These are phyloP conservation scores for Trichoderma sp. DNA, from an alignment of 2,329 filamentous ascomycete species.

Conservation along the genomic window DNA sequence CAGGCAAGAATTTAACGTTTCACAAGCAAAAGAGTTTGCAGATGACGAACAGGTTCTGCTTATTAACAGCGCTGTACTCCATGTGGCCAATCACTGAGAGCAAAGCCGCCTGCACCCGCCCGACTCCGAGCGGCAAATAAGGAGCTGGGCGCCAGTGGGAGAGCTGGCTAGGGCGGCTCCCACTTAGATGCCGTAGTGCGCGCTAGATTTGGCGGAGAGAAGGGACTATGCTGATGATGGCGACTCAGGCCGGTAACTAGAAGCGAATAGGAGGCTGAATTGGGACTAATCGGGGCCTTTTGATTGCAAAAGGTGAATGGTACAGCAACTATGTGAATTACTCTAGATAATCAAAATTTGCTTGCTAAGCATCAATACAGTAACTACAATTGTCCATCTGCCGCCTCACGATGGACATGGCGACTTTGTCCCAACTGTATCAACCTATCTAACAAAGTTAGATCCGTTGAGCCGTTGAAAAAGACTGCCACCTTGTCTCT, in stretches of 20 bases:
- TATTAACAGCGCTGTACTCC: not conserved
- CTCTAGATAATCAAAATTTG: not conserved
- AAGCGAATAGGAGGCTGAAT: not conserved
- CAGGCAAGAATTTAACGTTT: not conserved
- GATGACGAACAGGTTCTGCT: not conserved
- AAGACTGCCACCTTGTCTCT: constrained; percentile 43
- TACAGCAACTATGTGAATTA: not conserved
- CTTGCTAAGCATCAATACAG: not conserved
- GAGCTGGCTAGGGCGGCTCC: not conserved
- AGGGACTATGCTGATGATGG: not conserved
- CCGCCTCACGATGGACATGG: not conserved
- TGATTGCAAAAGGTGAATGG: not conserved
- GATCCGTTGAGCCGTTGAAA: constrained; percentile 29
- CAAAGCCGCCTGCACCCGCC: not conserved
- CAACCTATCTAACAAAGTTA: not conserved
- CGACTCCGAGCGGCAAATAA: not conserved
- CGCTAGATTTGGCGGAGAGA: not conserved
- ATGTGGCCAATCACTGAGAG: not conserved
- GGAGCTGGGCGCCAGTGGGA: constrained; percentile 39
- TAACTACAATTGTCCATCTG: not conserved
- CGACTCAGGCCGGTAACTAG: not conserved
- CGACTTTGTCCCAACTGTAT: not conserved
- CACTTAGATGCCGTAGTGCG: constrained; percentile 6
- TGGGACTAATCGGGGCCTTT: not conserved
- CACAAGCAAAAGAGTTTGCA: not conserved